Conservation (phyloP, 1,139 yeast species). For the Pichia sp. region DNA sequence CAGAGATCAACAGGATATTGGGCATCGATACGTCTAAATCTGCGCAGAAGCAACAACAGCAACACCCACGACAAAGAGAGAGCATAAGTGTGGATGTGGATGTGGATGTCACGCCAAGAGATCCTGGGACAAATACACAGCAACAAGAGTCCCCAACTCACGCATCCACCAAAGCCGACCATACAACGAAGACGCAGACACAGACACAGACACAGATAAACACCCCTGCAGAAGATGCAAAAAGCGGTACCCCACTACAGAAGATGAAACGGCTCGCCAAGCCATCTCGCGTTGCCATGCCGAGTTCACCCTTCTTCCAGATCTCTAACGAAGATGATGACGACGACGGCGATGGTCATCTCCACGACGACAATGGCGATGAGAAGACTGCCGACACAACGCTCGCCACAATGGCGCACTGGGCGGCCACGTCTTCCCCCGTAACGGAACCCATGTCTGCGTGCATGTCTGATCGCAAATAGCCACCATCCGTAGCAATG, state of each 20-base stretch:
- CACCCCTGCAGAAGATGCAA: neutral
- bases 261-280: neutral
- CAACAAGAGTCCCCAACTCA: constrained; percentile 1
- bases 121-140: constrained; percentile 22
- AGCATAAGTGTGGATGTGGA: no score
- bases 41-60: constrained; percentile 1
- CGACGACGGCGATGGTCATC: constrained; percentile 5
- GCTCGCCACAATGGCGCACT: constrained; percentile 14
- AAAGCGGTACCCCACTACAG: no score
- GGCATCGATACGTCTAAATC: no score
- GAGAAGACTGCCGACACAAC: constrained; percentile 17
- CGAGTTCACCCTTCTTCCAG: constrained; percentile 26
- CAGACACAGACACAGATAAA: neutral
- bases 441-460: constrained; percentile 18
- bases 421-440: constrained; percentile 24
- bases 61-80: constrained; percentile 1
- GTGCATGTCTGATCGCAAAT: no score
- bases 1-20: constrained; percentile 20
- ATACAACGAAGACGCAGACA: neutral
- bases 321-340: constrained; percentile 14
- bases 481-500: no score
- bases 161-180: neutral
- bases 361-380: constrained; percentile 9
- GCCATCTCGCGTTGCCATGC: constrained; percentile 18
- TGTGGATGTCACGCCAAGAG: constrained; percentile 24